phyloP scores from a whole-genome alignment of 1,284 basidiomycete genomes.

The Microbotryomycetes sp. region DNA sequence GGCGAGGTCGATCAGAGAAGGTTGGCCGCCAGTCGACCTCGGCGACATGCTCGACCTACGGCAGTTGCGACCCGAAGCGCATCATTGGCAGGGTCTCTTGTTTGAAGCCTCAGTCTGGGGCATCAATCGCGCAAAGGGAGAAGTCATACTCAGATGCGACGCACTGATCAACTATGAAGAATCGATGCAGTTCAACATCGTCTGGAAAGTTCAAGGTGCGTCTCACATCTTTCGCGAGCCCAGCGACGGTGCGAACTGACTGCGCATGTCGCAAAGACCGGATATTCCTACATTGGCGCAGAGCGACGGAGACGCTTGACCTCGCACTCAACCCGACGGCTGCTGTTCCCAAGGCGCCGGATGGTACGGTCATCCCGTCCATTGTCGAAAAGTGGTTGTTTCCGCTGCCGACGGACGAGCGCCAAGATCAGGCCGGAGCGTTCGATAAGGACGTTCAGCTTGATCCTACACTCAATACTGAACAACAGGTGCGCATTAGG shows the following conservation, averaged over 20 bases:
- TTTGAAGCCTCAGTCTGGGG: conserved; percentile 39
- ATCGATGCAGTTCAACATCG: conserved; percentile 34
- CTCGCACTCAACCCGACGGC: conserved; percentile 1
- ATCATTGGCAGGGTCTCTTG: conserved; percentile 27
- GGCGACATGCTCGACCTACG: conserved; percentile 39
- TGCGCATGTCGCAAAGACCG: conserved; percentile 4
- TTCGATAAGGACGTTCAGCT: conserved; percentile 3
- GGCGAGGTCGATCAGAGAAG: conserved; percentile 37
- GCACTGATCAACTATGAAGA: conserved; percentile 8
- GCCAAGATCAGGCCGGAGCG: not conserved
- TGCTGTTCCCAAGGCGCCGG: not conserved
- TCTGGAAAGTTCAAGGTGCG: conserved; percentile 37
- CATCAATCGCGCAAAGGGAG: conserved; percentile 36
- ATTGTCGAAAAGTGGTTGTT: conserved; percentile 13
- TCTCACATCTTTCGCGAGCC: not conserved
- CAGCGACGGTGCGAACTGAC: not conserved
- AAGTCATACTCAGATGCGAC: conserved; percentile 33
- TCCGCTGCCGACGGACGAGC: not conserved
- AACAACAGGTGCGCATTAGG: conserved; percentile 37
- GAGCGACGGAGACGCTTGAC: conserved; percentile 12
- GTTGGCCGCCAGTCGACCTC: conserved; percentile 37
- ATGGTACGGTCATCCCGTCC: not conserved
- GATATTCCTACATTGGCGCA: conserved; percentile 22
- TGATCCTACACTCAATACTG: conserved; percentile 37
- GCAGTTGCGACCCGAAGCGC: conserved; percentile 30